Percentiles rank a stretch among this genome's conserved stretches.
Evolutionary conservation across 164 flowering plant species (phyloP).

Genomic region (Echeveria elegans): DNA sequence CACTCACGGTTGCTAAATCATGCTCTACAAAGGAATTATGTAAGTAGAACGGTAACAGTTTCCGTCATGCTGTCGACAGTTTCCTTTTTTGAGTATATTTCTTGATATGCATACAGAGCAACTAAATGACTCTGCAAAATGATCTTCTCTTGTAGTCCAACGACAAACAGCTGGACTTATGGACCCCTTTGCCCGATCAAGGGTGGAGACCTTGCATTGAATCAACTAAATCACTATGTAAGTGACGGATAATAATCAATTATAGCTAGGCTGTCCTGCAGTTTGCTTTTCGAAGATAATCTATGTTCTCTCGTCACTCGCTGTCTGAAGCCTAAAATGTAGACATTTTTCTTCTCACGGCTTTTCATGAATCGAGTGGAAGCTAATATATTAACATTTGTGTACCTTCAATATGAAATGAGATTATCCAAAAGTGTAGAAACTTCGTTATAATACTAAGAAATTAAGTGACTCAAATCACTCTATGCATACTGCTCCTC

Average conservation of each 20-base stretch:
- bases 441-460: too few relatives aligned
- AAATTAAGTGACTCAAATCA: background rate
- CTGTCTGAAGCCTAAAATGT: too few relatives aligned
- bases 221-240: constrained; percentile 30
- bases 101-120: background rate
- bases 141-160: constrained; percentile 21
- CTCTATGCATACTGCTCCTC: background rate
- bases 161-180: constrained; percentile 33
- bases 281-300: background rate
- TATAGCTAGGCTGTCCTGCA: background rate
- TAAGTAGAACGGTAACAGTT: constrained; percentile 23
- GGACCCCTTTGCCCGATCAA: background rate
- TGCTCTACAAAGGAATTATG: constrained; percentile 51
- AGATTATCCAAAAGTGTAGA: too few relatives aligned
- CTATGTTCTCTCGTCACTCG: too few relatives aligned
- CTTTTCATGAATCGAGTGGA: background rate
- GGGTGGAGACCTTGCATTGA: constrained; percentile 27
- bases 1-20: constrained; percentile 63
- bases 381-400: background rate
- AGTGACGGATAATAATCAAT: constrained; percentile 17
- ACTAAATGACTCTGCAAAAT: background rate
- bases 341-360: background rate
- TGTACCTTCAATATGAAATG: too few relatives aligned
- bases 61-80: background rate
- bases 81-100: background rate